Evolutionary conservation across 2,329 filamentous ascomycete species (phyloP).

Genomic region (Stachybotrys elegans): DNA sequence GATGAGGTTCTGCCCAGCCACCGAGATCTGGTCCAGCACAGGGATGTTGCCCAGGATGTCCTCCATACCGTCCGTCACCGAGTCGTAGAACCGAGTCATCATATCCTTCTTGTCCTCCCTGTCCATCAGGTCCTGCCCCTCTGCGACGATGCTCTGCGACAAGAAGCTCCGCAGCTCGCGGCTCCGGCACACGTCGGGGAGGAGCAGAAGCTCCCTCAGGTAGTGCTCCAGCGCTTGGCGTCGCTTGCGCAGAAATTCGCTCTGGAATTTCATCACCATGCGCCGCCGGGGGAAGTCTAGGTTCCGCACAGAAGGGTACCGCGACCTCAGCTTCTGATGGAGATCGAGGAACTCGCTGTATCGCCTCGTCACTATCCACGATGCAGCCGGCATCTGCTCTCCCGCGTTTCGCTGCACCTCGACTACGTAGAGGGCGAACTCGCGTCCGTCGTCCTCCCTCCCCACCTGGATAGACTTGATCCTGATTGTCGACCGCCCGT

Average conservation of each 20-base stretch:
- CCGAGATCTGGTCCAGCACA: constrained; percentile 87
- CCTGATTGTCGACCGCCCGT: constrained; percentile 80
- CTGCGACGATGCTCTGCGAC: constrained; percentile 76
- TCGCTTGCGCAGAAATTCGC: constrained; percentile 89
- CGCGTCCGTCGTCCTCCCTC: constrained; percentile 84
- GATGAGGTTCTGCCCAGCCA: constrained; percentile 87
- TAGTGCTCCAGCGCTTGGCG: constrained; percentile 81
- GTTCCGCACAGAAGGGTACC: constrained; percentile 81
- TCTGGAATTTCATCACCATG: constrained; percentile 94
- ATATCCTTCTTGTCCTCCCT: constrained; percentile 74
- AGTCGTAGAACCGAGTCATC: constrained; percentile 92
- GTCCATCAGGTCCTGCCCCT: constrained; percentile 51
- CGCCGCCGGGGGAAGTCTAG: constrained; percentile 89
- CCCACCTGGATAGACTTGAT: constrained; percentile 94
- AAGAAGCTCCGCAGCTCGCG: constrained; percentile 88
- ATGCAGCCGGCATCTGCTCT: constrained; percentile 93
- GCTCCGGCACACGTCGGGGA: constrained; percentile 92
- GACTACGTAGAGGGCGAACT: constrained; percentile 89
- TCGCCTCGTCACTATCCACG: constrained; percentile 85
- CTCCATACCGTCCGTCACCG: constrained; percentile 95
- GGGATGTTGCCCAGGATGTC: constrained; percentile 95
- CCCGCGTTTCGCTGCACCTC: constrained; percentile 88
- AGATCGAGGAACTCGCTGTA: constrained; percentile 98
- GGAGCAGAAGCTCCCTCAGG: constrained; percentile 70
- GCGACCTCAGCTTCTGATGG: constrained; percentile 78